These are phyloP conservation scores for Viridothelium virens DNA, from an alignment of 495 filamentous ascomycete genomes.

Conservation along the genomic window DNA sequence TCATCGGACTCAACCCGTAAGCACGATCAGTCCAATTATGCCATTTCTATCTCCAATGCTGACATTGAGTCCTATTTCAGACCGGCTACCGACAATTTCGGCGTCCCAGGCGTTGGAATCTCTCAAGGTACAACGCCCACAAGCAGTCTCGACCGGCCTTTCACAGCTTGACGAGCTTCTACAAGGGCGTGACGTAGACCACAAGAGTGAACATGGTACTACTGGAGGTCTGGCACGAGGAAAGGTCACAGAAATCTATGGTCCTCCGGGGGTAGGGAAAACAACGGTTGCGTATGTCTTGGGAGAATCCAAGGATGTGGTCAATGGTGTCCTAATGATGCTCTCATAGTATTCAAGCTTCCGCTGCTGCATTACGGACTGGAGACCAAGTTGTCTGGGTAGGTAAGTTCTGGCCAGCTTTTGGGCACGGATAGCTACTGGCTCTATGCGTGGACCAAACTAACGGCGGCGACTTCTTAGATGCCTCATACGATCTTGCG, in stretches of 20 bases:
- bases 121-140: constrained; percentile 42
- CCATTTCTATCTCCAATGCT: not conserved
- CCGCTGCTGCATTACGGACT: constrained; percentile 53
- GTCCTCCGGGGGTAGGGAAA: constrained; percentile 83
- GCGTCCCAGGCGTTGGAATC: constrained; percentile 75
- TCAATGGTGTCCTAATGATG: not conserved
- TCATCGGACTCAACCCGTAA: not conserved
- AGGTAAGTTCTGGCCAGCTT: constrained; percentile 47
- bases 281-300: constrained; percentile 63
- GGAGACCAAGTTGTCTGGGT: constrained; percentile 74
- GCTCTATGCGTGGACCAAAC: not conserved
- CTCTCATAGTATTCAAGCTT: constrained; percentile 54
- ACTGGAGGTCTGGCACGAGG: constrained; percentile 59
- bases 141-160: constrained; percentile 61
- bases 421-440: not conserved
- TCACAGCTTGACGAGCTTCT: constrained; percentile 41
- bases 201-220: not conserved
- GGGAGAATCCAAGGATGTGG: not conserved
- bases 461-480: not conserved
- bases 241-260: constrained; percentile 81
- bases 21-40: not conserved
- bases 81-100: constrained; percentile 78
- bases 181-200: constrained; percentile 15
- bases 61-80: constrained; percentile 32
- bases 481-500: constrained; percentile 24